These are phyloP conservation scores for Solanum peruvianum DNA, from an alignment of 257 asterid species.

Conservation along the genomic window DNA sequence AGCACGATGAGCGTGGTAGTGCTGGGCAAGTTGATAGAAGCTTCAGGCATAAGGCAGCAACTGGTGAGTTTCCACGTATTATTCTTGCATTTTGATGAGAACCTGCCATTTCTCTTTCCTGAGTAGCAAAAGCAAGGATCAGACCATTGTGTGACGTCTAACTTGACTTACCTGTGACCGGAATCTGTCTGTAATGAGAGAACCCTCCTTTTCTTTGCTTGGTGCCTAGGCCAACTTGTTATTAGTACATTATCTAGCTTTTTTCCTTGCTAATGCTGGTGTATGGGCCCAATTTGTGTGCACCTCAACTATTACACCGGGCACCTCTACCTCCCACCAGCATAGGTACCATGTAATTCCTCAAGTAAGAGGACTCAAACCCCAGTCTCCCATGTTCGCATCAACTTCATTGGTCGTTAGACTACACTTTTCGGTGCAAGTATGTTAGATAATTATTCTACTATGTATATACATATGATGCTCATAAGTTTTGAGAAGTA, in stretches of 20 bases:
- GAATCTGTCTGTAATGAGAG: not conserved
- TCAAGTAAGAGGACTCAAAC: not conserved
- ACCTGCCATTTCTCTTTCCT: not conserved
- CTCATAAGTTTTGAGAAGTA: not conserved
- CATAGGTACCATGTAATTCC: not conserved
- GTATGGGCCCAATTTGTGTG: not conserved
- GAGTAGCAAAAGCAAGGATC: not conserved
- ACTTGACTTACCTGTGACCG: not conserved
- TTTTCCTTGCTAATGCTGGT: not conserved
- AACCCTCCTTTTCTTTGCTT: not conserved
- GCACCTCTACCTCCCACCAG: no score
- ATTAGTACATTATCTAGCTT: not conserved
- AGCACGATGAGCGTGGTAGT: constrained; percentile 84
- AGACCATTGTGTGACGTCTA: not conserved
- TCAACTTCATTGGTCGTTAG: not conserved
- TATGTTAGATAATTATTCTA: not conserved
- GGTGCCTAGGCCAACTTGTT: not conserved
- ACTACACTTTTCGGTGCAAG: not conserved
- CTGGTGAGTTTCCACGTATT: constrained; percentile 29
- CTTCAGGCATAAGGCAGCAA: constrained; percentile 34
- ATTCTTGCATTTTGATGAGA: not conserved
- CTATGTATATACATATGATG: not conserved
- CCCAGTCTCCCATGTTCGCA: not conserved
- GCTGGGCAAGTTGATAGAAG: constrained; percentile 59
- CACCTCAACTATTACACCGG: not conserved